phyloP scores from a whole-genome alignment of 805 yeast species.

The Starmerella sirachaensis region DNA sequence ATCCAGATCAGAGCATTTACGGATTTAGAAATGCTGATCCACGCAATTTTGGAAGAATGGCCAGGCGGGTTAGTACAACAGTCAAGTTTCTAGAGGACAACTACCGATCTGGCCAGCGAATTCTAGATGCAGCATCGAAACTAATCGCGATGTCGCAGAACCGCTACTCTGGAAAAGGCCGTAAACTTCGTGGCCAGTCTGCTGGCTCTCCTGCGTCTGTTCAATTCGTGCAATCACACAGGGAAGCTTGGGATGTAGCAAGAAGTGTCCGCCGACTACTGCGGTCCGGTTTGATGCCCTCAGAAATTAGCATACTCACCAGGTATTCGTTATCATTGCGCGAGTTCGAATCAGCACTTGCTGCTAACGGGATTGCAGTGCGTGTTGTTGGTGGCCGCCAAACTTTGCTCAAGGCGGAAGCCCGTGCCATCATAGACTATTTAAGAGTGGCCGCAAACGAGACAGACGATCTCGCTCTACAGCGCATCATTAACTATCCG shows the following conservation, averaged over 20 bases:
- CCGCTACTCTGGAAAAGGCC: constrained; percentile 6
- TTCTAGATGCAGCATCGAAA: constrained; percentile 50
- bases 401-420: constrained; percentile 70
- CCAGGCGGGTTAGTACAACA: constrained; percentile 25
- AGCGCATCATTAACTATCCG: constrained; percentile 48
- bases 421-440: constrained; percentile 49
- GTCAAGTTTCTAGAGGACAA: constrained; percentile 47
- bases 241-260: constrained; percentile 24
- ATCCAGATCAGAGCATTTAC: constrained; percentile 91
- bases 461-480: constrained; percentile 47
- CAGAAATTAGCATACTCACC: constrained; percentile 64
- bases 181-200: constrained; percentile 38
- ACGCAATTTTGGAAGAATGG: constrained; percentile 51
- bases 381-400: constrained; percentile 58
- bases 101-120: constrained; percentile 65
- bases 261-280: constrained; percentile 42
- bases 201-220: not conserved
- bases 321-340: constrained; percentile 29
- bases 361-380: constrained; percentile 48
- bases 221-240: constrained; percentile 4
- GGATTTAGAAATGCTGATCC: constrained; percentile 74
- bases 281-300: constrained; percentile 33
- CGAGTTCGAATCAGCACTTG: constrained; percentile 51
- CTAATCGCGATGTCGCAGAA: constrained; percentile 8
- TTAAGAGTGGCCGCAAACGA: constrained; percentile 50